Evolutionary conservation across 192 early-diverging fungal species (phyloP).

Genomic region (Backusella luteola): DNA sequence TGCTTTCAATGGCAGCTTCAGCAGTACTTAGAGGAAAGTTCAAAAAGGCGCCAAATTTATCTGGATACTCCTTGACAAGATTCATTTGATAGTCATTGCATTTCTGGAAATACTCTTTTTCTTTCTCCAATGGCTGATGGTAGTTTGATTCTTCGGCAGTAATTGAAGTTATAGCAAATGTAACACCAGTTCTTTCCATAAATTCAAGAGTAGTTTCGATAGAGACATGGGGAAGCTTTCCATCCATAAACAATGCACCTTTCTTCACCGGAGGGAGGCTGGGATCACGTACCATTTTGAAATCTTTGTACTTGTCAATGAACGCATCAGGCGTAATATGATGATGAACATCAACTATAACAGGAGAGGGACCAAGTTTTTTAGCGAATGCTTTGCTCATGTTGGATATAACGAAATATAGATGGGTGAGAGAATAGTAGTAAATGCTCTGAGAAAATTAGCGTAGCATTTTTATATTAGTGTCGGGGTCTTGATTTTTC

Average conservation of each 20-base stretch:
- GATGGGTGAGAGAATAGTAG: too few relatives aligned
- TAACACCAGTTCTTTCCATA: background rate
- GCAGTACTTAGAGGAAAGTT: background rate
- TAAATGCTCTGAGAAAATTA: too few relatives aligned
- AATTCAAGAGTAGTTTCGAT: background rate
- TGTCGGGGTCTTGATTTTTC: too few relatives aligned
- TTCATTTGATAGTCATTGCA: background rate
- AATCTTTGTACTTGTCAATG: background rate
- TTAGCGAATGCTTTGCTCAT: too few relatives aligned
- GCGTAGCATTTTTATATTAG: too few relatives aligned
- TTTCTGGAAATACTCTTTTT: background rate
- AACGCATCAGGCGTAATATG: background rate
- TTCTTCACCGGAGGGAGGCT: background rate
- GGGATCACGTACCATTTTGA: background rate
- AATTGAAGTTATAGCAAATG: background rate
- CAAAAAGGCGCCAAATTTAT: background rate
- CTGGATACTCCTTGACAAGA: background rate
- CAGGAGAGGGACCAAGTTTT: background rate
- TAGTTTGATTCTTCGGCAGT: background rate
- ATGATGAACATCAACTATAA: background rate
- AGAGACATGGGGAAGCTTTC: background rate
- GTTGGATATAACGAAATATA: too few relatives aligned
- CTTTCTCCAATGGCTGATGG: background rate
- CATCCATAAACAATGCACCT: background rate
- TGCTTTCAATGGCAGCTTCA: background rate